Evolutionary conservation across 1,284 basidiomycete species (phyloP).

Genomic region (Abortiporus biennis): DNA sequence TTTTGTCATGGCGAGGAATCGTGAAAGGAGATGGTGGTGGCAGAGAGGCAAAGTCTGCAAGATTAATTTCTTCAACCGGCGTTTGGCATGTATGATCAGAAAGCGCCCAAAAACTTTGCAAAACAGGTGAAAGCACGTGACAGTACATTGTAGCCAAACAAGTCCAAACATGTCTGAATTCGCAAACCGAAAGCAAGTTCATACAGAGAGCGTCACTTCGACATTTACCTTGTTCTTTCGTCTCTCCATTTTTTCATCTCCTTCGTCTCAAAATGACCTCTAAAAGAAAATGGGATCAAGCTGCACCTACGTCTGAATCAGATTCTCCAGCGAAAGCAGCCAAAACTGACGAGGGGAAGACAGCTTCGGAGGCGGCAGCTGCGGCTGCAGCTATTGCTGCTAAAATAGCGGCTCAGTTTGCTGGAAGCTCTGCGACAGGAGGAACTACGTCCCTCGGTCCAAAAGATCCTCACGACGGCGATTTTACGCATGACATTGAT

Average conservation of each 20-base stretch:
- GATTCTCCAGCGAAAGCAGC: constrained; percentile 37
- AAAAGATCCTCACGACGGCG: constrained; percentile 73
- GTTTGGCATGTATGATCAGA: too few species aligned
- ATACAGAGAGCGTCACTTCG: too few species aligned
- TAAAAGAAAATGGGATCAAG: constrained; percentile 74
- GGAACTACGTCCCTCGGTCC: constrained; percentile 32
- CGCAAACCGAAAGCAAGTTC: too few species aligned
- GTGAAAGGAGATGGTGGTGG: background rate
- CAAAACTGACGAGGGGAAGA: constrained; percentile 53
- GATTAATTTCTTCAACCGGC: too few species aligned
- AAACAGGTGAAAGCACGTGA: too few species aligned
- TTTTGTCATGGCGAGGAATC: constrained; percentile 59
- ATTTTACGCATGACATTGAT: constrained; percentile 89
- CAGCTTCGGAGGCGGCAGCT: constrained; percentile 74
- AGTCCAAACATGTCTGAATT: too few species aligned
- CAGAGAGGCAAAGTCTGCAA: too few species aligned
- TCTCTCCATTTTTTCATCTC: too few species aligned
- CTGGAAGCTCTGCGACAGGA: constrained; percentile 34
- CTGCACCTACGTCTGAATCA: constrained; percentile 35
- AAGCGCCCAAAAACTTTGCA: too few species aligned
- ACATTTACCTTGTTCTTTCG: too few species aligned
- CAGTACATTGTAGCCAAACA: too few species aligned
- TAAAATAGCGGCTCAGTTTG: constrained; percentile 86
- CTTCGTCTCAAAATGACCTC: constrained; percentile 51
- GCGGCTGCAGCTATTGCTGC: constrained; percentile 84